These are phyloP conservation scores for Xylaria digitata DNA, from an alignment of 2,329 filamentous ascomycete genomes.

Conservation along the genomic window DNA sequence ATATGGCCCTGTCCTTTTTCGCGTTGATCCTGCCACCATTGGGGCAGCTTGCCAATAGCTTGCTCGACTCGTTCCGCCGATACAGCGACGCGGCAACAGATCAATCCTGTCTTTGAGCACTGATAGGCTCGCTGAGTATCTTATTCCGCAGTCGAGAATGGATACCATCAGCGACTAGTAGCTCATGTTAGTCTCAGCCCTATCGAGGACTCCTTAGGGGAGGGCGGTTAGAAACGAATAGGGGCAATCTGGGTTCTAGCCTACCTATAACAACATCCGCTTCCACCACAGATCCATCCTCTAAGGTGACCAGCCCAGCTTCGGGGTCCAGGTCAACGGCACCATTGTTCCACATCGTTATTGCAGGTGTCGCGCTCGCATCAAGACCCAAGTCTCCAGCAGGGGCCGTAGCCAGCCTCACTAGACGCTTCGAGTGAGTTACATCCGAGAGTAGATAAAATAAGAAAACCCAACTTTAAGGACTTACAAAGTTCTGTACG, in stretches of 20 bases:
- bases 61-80: constrained; percentile 38
- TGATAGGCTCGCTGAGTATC: constrained; percentile 37
- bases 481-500: constrained; percentile 37
- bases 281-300: constrained; percentile 40
- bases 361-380: constrained; percentile 35
- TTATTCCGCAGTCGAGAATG: constrained; percentile 42
- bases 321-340: constrained; percentile 40
- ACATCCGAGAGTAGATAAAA: background rate
- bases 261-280: constrained; percentile 43
- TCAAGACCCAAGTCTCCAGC: constrained; percentile 41
- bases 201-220: background rate
- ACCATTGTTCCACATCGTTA: constrained; percentile 38
- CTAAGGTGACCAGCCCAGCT: constrained; percentile 39
- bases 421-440: background rate
- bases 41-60: constrained; percentile 39
- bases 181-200: background rate
- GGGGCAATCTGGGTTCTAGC: background rate
- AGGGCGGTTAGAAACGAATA: too few relatives aligned
- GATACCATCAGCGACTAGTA: constrained; percentile 43
- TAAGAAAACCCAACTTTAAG: background rate
- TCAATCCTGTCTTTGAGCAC: constrained; percentile 39
- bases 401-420: constrained; percentile 42
- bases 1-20: constrained; percentile 29
- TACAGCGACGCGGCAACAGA: constrained; percentile 42
- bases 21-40: constrained; percentile 40